A percentile compares a stretch with the other conserved stretches of the same genome.
Conservation (phyloP, 1,139 yeast species). For the Saccharomyces pastorianus region DNA sequence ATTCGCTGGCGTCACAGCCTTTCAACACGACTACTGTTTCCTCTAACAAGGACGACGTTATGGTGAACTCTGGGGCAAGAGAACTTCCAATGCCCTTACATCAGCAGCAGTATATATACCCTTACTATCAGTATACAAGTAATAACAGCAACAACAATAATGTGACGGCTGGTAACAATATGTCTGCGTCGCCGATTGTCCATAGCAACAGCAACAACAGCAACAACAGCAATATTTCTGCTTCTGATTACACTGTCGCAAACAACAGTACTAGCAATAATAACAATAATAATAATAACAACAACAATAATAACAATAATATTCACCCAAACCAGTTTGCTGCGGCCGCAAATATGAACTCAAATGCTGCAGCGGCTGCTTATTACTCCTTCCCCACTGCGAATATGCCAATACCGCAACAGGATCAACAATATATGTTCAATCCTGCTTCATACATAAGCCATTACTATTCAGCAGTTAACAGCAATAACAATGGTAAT, state of each 20-base stretch:
- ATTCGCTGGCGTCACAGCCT: background rate
- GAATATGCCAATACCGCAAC: conserved; percentile 3
- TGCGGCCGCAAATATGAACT: conserved; percentile 1
- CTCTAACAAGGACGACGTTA: background rate
- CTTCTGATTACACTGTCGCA: background rate
- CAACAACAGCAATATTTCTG: conserved; percentile 3
- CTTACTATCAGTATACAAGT: background rate
- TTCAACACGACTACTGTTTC: background rate
- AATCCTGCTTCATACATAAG: conserved; percentile 1
- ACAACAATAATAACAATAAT: background rate
- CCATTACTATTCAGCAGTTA: background rate
- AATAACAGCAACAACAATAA: background rate
- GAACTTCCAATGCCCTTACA: background rate
- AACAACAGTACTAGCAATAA: background rate
- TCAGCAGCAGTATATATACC: conserved; percentile 4
- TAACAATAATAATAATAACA: background rate
- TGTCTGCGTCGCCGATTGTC: background rate
- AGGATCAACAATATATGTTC: background rate
- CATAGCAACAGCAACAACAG: background rate
- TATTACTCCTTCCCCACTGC: background rate
- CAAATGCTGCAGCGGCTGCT: background rate
- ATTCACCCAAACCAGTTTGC: background rate
- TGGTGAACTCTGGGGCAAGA: background rate
- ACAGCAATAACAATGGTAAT: background rate
- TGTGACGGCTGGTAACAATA: background rate